Percentiles rank a stretch among this genome's conserved stretches.
These are phyloP conservation scores for Colletotrichum chlorophyti DNA, from an alignment of 2,329 filamentous ascomycete species.

Conservation along the genomic window DNA sequence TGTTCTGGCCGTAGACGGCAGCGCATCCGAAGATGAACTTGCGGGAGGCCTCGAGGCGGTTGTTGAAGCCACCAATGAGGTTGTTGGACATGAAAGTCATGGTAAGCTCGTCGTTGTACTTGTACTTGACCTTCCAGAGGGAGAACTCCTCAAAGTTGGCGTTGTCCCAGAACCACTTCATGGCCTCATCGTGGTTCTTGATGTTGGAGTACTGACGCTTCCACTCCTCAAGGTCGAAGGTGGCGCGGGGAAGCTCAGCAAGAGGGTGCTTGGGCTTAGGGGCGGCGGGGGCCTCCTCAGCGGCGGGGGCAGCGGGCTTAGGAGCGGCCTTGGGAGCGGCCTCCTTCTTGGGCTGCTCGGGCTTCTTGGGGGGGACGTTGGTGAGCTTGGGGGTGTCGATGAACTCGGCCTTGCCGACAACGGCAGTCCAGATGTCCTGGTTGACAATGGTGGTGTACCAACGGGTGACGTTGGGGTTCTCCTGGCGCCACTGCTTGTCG, in stretches of 20 bases:
- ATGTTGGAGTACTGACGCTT: constrained; percentile 98
- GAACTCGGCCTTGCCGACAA: constrained; percentile 77
- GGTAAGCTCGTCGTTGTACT: constrained; percentile 98
- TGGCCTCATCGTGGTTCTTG: constrained; percentile 71
- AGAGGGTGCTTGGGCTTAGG: constrained; percentile 98
- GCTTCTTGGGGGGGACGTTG: constrained; percentile 78
- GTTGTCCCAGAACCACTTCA: constrained; percentile 99
- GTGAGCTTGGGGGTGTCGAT: constrained; percentile 81
- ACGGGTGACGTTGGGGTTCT: constrained; percentile 85
- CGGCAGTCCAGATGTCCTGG: constrained; percentile 87
- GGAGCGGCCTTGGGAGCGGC: constrained; percentile 52
- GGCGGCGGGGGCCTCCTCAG: constrained; percentile 60
- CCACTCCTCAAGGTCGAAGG: constrained; percentile 91
- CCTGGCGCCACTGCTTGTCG: constrained; percentile 84
- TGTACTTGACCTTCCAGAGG: constrained; percentile 93
- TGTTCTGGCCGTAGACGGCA: constrained; percentile 88
- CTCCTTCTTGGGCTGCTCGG: constrained; percentile 72
- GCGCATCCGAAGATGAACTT: constrained; percentile 96
- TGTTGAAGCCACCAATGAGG: constrained; percentile 97
- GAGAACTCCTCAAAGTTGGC: constrained; percentile 95
- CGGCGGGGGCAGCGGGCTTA: constrained; percentile 46
- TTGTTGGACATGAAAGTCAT: constrained; percentile 99
- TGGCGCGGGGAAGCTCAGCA: constrained; percentile 80
- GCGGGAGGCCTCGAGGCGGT: constrained; percentile 94
- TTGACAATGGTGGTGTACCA: constrained; percentile 96